Percentiles rank a stretch among this genome's conserved stretches.
These are phyloP conservation scores for Phytopythium montanum DNA, from an alignment of 352 stramenopile genomes.

Conservation along the genomic window DNA sequence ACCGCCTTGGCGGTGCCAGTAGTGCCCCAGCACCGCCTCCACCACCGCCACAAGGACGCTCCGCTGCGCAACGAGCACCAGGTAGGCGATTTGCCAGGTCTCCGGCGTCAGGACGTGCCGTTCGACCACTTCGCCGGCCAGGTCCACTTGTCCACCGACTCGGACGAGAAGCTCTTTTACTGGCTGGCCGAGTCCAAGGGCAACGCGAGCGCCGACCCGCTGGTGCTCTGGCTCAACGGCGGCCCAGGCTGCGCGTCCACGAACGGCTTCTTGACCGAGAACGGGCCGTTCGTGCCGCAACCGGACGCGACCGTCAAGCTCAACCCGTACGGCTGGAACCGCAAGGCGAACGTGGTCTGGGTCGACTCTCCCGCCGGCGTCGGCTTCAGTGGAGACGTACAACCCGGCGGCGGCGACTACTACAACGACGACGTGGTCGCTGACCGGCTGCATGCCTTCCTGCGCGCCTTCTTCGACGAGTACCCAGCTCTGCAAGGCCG, in stretches of 20 bases:
- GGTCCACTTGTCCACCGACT: constrained; percentile 17
- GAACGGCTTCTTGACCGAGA: constrained; percentile 82
- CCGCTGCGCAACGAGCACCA: constrained; percentile 29
- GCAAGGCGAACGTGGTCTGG: constrained; percentile 84
- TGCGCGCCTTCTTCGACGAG: constrained; percentile 11
- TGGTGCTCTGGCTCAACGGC: constrained; percentile 92
- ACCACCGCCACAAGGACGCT: neutral
- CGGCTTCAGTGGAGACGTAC: constrained; percentile 62
- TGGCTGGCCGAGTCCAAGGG: constrained; percentile 30
- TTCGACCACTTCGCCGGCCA: constrained; percentile 69
- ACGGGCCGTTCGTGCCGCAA: constrained; percentile 51
- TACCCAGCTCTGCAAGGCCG: constrained; percentile 42
- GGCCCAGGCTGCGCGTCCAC: constrained; percentile 84
- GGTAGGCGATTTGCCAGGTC: constrained; percentile 44
- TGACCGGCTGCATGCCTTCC: constrained; percentile 33
- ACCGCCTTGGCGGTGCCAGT: neutral
- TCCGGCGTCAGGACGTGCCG: constrained; percentile 30
- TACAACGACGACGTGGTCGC: constrained; percentile 56
- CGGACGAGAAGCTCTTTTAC: constrained; percentile 48
- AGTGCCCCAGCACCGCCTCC: neutral
- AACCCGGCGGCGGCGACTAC: constrained; percentile 45
- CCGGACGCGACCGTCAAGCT: constrained; percentile 43
- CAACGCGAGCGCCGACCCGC: constrained; percentile 46
- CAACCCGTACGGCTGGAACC: constrained; percentile 88
- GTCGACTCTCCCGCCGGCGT: constrained; percentile 87